Conservation (phyloP, 2,329 filamentous ascomycete species). For the Epichloe sp. region DNA sequence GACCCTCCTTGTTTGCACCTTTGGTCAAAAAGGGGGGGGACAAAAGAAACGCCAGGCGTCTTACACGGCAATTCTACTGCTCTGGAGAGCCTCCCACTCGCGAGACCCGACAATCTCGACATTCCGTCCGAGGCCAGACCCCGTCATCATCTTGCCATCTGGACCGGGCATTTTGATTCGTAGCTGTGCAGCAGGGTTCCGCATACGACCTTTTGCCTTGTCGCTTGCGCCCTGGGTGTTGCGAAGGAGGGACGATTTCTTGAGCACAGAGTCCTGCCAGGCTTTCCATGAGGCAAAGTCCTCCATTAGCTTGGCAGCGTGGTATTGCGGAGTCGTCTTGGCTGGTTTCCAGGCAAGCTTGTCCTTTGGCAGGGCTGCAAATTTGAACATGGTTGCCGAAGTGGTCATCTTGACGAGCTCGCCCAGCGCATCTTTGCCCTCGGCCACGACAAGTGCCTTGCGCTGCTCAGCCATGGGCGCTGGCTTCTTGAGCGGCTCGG, state of each 20-base stretch:
- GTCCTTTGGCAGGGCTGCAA: slow-evolving; percentile 43
- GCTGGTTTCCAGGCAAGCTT: slow-evolving; percentile 54
- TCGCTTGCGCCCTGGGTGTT: slow-evolving; percentile 10
- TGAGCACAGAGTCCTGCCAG: slow-evolving; percentile 42
- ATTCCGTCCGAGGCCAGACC: slow-evolving; percentile 14
- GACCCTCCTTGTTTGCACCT: not conserved
- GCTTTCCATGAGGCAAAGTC: slow-evolving; percentile 49
- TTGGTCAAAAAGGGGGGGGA: not conserved
- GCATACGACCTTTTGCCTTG: slow-evolving; percentile 6
- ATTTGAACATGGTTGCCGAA: slow-evolving; percentile 43
- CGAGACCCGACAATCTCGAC: slow-evolving; percentile 40
- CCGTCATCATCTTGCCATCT: slow-evolving; percentile 30
- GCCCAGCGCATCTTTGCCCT: slow-evolving; percentile 50
- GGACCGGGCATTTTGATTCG: slow-evolving; percentile 35
- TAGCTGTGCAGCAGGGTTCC: slow-evolving; percentile 31
- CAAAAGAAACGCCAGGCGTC: not conserved
- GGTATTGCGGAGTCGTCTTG: slow-evolving; percentile 50
- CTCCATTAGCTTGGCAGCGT: slow-evolving; percentile 51
- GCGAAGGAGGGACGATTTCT: slow-evolving; percentile 34
- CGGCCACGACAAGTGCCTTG: slow-evolving; percentile 38
- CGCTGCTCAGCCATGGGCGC: slow-evolving; percentile 33
- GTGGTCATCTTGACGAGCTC: slow-evolving; percentile 51
- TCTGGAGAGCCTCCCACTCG: slow-evolving; percentile 44
- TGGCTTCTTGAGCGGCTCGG: slow-evolving; percentile 43
- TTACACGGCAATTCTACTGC: slow-evolving; percentile 22